Conservation (phyloP, 305 asterid genomes). For the Nicotiana rustica region DNA sequence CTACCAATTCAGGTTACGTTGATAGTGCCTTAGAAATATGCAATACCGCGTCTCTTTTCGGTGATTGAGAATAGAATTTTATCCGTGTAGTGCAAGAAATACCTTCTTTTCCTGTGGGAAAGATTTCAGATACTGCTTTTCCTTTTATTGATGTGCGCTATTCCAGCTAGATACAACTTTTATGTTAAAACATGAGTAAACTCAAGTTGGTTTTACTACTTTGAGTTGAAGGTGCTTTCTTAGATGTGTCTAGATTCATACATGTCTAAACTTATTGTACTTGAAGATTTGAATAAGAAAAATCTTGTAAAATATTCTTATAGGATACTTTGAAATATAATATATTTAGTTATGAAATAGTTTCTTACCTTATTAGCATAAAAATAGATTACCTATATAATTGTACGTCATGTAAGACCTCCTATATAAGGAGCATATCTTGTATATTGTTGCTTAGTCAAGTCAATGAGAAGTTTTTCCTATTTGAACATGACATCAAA, state of each 20-base stretch:
- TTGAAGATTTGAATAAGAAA: conserved; percentile 21
- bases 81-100: neutral
- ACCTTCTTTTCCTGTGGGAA: neutral
- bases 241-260: conserved; percentile 13
- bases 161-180: neutral
- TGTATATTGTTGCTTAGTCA: conserved; percentile 17
- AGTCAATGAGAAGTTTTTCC: neutral
- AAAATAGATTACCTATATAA: conserved; percentile 11
- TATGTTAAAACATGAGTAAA: neutral
- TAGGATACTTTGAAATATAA: neutral
- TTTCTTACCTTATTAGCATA: conserved; percentile 20
- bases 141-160: neutral
- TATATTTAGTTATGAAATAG: neutral
- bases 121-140: neutral
- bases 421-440: neutral
- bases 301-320: neutral
- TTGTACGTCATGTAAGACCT: neutral
- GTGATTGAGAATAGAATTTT: neutral
- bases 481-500: neutral
- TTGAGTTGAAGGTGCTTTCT: neutral
- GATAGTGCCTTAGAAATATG: neutral
- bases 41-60: neutral
- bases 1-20: neutral
- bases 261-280: neutral
- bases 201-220: conserved; percentile 9